phyloP scores from a whole-genome alignment of 202 grass and related monocot species.

The Panicum virgatum region DNA sequence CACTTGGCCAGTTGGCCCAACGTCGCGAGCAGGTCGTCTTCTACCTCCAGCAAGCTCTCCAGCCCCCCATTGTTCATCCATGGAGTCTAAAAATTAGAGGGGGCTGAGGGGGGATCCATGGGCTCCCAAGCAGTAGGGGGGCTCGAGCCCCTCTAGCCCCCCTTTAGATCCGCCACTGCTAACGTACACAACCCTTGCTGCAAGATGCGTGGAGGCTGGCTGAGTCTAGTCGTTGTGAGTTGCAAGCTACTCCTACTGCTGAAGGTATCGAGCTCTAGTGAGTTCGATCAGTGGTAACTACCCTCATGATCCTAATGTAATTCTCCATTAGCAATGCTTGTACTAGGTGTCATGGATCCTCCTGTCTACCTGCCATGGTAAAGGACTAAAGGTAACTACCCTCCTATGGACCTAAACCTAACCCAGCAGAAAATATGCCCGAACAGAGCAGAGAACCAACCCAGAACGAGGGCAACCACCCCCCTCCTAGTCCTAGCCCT shows the following conservation, averaged over 20 bases:
- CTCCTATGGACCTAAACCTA: neutral
- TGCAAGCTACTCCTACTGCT: neutral
- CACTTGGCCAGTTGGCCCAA: no score
- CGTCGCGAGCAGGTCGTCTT: no score
- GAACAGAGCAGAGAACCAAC: neutral
- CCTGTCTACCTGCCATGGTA: neutral
- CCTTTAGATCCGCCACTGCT: no score
- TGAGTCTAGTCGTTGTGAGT: neutral
- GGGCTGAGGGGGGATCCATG: no score
- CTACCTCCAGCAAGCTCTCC: no score
- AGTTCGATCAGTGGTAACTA: neutral
- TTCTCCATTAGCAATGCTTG: neutral
- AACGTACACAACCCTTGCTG: neutral
- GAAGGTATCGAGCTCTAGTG: neutral
- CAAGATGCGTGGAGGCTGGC: neutral
- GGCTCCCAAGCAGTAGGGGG: no score
- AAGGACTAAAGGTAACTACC: no score
- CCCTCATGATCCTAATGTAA: neutral
- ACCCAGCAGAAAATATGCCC: neutral
- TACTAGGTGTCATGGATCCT: neutral
- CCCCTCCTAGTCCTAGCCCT: no score
- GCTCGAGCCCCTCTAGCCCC: no score
- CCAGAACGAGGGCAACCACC: slow-evolving; percentile 7
- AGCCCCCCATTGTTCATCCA: no score
- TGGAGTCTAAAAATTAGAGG: no score